phyloP scores from a whole-genome alignment of 2,329 filamentous ascomycete genomes.

The Aplosporella prunicola region DNA sequence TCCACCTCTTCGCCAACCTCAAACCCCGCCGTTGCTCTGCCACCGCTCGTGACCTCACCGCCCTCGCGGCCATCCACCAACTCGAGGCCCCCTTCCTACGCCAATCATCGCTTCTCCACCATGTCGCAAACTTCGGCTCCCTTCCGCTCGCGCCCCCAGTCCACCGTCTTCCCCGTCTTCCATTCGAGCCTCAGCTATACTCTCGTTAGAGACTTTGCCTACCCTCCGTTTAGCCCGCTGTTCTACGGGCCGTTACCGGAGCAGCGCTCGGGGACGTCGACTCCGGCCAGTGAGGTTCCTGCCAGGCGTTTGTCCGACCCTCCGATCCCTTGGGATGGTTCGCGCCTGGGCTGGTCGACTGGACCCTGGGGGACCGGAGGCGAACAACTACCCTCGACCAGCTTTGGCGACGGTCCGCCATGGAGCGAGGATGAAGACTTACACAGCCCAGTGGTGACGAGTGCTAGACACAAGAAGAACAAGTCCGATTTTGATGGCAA shows the following conservation, averaged over 20 bases:
- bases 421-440: slow-evolving; percentile 95
- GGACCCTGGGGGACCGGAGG: slow-evolving; percentile 45
- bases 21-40: slow-evolving; percentile 32
- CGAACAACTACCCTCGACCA: slow-evolving; percentile 69
- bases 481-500: slow-evolving; percentile 40
- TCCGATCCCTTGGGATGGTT: slow-evolving; percentile 64
- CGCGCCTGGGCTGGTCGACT: slow-evolving; percentile 47
- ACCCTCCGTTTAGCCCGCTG: slow-evolving; percentile 69
- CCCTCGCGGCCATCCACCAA: slow-evolving; percentile 42
- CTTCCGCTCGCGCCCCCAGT: slow-evolving; percentile 64
- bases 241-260: slow-evolving; percentile 90
- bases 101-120: slow-evolving; percentile 65
- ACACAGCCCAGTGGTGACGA: slow-evolving; percentile 78
- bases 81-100: slow-evolving; percentile 54
- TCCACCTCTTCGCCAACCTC: slow-evolving; percentile 19
- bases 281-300: slow-evolving; percentile 64
- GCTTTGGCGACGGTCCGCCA: slow-evolving; percentile 71
- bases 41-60: slow-evolving; percentile 43
- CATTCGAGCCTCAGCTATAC: slow-evolving; percentile 80
- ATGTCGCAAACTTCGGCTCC: slow-evolving; percentile 62
- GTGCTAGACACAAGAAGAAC: slow-evolving; percentile 75
- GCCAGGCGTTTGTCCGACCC: slow-evolving; percentile 70
- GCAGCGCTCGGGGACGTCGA: slow-evolving; percentile 70
- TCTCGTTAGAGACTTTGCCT: slow-evolving; percentile 94
- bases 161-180: slow-evolving; percentile 73